Evolutionary conservation across 495 filamentous ascomycete genomes (phyloP).

Genomic region (Penicillium flavigenum): DNA sequence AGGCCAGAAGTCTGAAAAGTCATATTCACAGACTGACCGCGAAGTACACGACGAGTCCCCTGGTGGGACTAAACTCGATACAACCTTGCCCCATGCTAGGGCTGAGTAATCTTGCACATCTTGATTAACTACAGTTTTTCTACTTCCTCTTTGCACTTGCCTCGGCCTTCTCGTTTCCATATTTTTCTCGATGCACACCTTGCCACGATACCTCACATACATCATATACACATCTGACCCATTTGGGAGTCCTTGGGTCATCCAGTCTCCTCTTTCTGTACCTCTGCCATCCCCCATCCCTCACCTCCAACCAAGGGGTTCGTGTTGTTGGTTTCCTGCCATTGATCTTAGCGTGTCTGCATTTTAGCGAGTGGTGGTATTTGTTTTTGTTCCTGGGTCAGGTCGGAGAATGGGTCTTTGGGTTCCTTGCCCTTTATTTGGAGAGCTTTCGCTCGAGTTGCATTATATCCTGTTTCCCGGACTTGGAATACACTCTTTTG

Average conservation of each 20-base stretch:
- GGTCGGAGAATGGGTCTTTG: background rate
- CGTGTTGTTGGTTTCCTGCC: background rate
- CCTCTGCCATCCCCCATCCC: background rate
- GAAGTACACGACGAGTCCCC: conserved; percentile 4
- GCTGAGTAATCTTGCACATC: background rate
- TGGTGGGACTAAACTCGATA: background rate
- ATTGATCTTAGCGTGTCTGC: conserved; percentile 15
- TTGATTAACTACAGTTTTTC: background rate
- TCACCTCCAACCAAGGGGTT: background rate
- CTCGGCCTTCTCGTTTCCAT: background rate
- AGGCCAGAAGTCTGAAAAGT: background rate
- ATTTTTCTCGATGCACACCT: conserved; percentile 4
- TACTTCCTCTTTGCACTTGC: background rate
- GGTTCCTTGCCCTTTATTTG: background rate
- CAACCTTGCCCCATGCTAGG: conserved; percentile 5
- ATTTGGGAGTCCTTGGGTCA: background rate
- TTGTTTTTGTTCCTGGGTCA: conserved; percentile 4
- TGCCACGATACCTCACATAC: conserved; percentile 6
- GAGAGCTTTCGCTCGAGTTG: background rate
- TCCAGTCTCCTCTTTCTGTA: background rate
- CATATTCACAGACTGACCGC: background rate
- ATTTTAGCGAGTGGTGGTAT: conserved; percentile 12
- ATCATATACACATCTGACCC: conserved; percentile 1
- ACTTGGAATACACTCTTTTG: conserved; percentile 4
- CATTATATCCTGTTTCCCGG: conserved; percentile 8